A percentile compares a stretch with the other conserved stretches of the same genome.
Conservation (phyloP, 345 rosid species). For the Psidium guajava region DNA sequence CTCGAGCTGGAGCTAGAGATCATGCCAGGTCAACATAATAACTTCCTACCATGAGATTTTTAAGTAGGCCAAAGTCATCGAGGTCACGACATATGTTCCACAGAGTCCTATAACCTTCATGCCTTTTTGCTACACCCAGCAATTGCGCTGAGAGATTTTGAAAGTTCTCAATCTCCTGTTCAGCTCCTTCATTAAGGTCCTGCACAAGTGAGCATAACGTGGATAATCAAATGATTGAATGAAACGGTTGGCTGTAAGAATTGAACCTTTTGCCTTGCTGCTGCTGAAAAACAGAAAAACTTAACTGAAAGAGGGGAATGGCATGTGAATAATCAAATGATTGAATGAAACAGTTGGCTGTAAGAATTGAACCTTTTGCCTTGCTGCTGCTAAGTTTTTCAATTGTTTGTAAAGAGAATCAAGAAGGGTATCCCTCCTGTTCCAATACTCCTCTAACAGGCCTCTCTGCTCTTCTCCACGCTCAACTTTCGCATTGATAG, state of each 20-base stretch:
- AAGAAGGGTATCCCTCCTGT: constrained; percentile 58
- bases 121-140: constrained; percentile 62
- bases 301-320: too few relatives aligned
- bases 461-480: constrained; percentile 60
- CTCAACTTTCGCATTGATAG: constrained; percentile 58
- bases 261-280: constrained; percentile 40
- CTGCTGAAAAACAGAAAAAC: background rate
- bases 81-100: constrained; percentile 86
- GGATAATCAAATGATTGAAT: background rate
- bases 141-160: constrained; percentile 56
- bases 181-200: constrained; percentile 32
- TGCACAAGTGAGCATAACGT: constrained; percentile 10
- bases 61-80: constrained; percentile 64
- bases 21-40: background rate
- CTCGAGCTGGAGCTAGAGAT: background rate
- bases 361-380: constrained; percentile 35
- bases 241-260: constrained; percentile 1
- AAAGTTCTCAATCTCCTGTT: constrained; percentile 27
- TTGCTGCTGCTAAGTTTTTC: constrained; percentile 35
- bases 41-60: constrained; percentile 67
- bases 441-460: constrained; percentile 68
- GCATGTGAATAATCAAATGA: background rate
- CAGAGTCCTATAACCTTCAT: constrained; percentile 69
- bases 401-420: constrained; percentile 57
- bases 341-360: background rate